Percentiles rank a stretch among this genome's conserved stretches.
Evolutionary conservation across 2,329 filamentous ascomycete species (phyloP).

Genomic region (Phialocephala sp.): DNA sequence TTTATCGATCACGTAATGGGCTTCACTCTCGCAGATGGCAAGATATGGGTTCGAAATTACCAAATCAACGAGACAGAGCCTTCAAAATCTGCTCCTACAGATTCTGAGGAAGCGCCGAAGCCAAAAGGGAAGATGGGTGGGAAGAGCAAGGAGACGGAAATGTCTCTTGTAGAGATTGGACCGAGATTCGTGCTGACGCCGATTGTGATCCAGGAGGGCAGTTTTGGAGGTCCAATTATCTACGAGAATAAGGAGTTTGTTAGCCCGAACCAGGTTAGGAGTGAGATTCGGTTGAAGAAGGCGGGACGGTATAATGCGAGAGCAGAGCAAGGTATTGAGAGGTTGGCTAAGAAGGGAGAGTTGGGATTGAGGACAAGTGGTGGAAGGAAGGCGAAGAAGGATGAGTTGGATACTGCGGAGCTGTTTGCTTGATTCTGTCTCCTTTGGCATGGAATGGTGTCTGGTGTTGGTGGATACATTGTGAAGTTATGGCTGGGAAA

Average conservation of each 20-base stretch:
- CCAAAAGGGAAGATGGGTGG: slow-evolving; percentile 51
- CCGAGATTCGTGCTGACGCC: slow-evolving; percentile 92
- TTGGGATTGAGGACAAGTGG: slow-evolving; percentile 75
- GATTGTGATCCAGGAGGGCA: slow-evolving; percentile 93
- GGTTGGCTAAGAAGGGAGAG: slow-evolving; percentile 74
- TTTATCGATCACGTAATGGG: slow-evolving; percentile 96
- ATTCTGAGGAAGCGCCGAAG: slow-evolving; percentile 52
- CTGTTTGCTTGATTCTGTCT: slow-evolving; percentile 68
- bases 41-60: slow-evolving; percentile 96
- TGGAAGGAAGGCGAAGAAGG: slow-evolving; percentile 64
- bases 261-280: slow-evolving; percentile 90
- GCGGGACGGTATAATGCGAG: slow-evolving; percentile 79
- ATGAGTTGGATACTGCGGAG: slow-evolving; percentile 76
- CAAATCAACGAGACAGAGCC: slow-evolving; percentile 85
- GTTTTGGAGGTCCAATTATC: slow-evolving; percentile 94
- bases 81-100: slow-evolving; percentile 49
- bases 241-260: slow-evolving; percentile 99
- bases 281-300: slow-evolving; percentile 78
- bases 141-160: slow-evolving; percentile 70
- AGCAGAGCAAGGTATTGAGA: slow-evolving; percentile 75
- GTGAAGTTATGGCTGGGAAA: slow-evolving; percentile 1
- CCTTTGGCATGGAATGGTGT: slow-evolving; percentile 12
- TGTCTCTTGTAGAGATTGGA: slow-evolving; percentile 90
- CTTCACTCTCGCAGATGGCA: slow-evolving; percentile 88
- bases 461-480: slow-evolving; percentile 5